These are phyloP conservation scores for Pleurotus djamor DNA, from an alignment of 768 basidiomycete genomes.

Conservation along the genomic window DNA sequence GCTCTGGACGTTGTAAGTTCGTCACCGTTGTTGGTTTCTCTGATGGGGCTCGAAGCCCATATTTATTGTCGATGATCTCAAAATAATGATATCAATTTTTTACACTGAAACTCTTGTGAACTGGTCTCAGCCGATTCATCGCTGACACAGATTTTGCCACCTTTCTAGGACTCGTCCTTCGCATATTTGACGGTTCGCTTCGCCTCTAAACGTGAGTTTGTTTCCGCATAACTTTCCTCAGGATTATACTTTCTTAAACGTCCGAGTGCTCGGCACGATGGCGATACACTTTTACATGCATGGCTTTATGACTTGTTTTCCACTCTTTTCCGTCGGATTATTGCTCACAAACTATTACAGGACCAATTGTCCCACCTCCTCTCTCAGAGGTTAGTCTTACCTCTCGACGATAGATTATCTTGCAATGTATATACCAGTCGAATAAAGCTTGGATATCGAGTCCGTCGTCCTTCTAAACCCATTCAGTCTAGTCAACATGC, in stretches of 20 bases:
- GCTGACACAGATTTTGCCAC: background rate
- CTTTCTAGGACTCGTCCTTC: background rate
- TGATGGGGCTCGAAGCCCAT: conserved; percentile 50
- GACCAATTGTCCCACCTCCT: background rate
- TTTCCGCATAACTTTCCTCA: background rate
- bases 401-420: conserved; percentile 10
- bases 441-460: background rate
- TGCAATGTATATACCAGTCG: background rate
- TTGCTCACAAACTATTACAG: background rate
- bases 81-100: conserved; percentile 47
- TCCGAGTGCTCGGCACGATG: conserved; percentile 31
- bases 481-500: too few relatives aligned
- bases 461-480: too few relatives aligned
- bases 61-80: conserved; percentile 75
- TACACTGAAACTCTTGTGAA: conserved; percentile 35
- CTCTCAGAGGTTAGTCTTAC: conserved; percentile 2
- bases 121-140: conserved; percentile 10
- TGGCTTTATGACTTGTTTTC: conserved; percentile 16
- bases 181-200: background rate
- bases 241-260: conserved; percentile 28
- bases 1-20: conserved; percentile 9
- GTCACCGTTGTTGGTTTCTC: conserved; percentile 14
- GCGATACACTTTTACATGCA: conserved; percentile 19
- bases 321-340: background rate
- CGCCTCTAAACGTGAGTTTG: conserved; percentile 1